A percentile compares a stretch with the other conserved stretches of the same genome.
Conservation (phyloP, 2,329 filamentous ascomycete genomes). For the Zymoseptoria ardabiliae region DNA sequence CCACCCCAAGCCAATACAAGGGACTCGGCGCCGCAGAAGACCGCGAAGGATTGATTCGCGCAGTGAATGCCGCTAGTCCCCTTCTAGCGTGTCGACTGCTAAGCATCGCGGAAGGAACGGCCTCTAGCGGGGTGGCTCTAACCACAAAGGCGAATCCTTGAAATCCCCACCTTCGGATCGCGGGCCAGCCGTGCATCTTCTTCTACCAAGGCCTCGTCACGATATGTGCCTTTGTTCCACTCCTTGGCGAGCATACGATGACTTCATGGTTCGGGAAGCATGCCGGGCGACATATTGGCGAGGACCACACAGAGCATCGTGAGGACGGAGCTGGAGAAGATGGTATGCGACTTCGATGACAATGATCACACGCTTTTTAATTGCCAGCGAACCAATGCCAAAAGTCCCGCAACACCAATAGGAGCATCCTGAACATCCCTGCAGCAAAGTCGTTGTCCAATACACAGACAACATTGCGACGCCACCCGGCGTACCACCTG, state of each 20-base stretch:
- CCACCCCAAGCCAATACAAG: neutral
- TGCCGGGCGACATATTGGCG: neutral
- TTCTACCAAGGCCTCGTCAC: neutral
- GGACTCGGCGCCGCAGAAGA: neutral
- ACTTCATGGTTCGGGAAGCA: neutral
- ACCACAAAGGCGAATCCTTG: neutral
- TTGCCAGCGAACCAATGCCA: neutral
- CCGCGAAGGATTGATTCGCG: neutral
- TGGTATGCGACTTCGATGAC: too few species aligned
- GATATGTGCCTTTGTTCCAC: neutral
- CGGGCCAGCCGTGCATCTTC: neutral
- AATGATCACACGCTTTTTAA: too few species aligned
- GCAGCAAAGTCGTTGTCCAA: neutral
- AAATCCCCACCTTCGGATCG: neutral
- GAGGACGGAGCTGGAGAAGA: too few species aligned
- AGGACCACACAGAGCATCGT: neutral
- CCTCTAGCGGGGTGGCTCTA: neutral
- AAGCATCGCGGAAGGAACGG: neutral
- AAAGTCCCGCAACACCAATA: neutral
- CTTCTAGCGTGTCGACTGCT: neutral
- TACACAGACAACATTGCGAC: neutral
- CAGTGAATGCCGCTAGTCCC: neutral
- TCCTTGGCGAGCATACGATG: neutral
- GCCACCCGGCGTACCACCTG: neutral
- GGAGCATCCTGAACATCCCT: too few species aligned